Base-by-base conservation (phyloP, 106 monocot genomes). In the Dioscorea dumetorum region DNA sequence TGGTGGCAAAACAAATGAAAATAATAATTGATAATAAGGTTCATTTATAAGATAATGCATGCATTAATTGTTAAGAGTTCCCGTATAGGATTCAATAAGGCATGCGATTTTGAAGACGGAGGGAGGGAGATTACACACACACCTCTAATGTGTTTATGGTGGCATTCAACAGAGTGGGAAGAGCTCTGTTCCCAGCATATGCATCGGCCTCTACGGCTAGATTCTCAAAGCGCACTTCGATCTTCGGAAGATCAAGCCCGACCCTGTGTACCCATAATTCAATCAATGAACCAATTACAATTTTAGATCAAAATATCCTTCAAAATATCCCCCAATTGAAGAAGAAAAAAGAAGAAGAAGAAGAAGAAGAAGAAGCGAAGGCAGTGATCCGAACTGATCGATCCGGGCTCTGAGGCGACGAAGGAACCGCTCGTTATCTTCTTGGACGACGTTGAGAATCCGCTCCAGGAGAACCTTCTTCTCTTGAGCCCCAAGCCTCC, bases 181-280 rank as follows among this genome's bases (percentile, higher is more conserved):
- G 59, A 18, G 90, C 87, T 21, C 84, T 75, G 65, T 57, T 68
- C 17, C 76, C 87, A 1, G 64, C 77, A 24, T 80, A 35, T 0
- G 78, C 65, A 58, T 94, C 80, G 0, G 76, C 94, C 60, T 90
- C 75, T 34, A 90, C 78, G 0, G 64, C 64, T 60, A 94, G 68
- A 66, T 90, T 75, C 72, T 94, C 76, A 21, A 82, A 94, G 17
- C 87, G 65, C 4, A 94, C 90, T 72, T 94, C 87, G n/a, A 90
- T 80, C 76, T 80, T 84, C 1, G 90, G 94, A 21, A 87, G 62
- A 18, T 94, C 94, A 33, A 94, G 70, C 8, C 84, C 83, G 21
- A 93, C 93, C 51, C 86, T 89, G 57, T 18, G 0, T 22, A 64
- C 60, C n/a, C n/a, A n/a, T n/a, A n/a, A 56, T 65, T 16, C 60